These are phyloP conservation scores for Salix exigua DNA, from an alignment of 345 rosid genomes.

Conservation along the genomic window DNA sequence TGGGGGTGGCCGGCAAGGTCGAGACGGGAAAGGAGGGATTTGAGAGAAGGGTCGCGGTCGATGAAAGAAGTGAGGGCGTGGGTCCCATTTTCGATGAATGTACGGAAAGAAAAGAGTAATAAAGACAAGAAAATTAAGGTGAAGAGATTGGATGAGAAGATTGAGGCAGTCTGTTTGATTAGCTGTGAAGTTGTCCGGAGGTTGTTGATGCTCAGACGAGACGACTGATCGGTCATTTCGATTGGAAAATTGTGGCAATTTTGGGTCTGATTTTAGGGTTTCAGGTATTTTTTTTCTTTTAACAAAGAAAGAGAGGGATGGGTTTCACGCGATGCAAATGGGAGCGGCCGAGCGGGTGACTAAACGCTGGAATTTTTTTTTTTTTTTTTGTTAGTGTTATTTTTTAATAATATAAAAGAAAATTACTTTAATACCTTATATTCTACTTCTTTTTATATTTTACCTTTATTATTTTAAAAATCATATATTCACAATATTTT, in stretches of 20 bases:
- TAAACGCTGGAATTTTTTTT: background rate
- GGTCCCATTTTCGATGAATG: constrained; percentile 69
- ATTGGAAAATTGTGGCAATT: background rate
- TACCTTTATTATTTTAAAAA: no score
- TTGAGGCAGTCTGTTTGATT: constrained; percentile 42
- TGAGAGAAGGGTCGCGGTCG: constrained; percentile 82
- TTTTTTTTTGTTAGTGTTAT: background rate
- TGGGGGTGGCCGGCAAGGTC: constrained; percentile 40
- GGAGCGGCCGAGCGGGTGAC: background rate
- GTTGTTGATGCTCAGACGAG: constrained; percentile 42
- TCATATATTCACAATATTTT: no score
- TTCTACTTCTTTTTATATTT: no score
- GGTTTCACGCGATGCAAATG: background rate
- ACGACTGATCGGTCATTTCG: constrained; percentile 67
- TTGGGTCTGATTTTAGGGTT: background rate
- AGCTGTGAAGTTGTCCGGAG: constrained; percentile 64
- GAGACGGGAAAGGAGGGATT: constrained; percentile 77
- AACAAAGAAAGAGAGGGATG: background rate
- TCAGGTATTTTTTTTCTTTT: background rate
- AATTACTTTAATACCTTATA: no score
- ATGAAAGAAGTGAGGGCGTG: constrained; percentile 60
- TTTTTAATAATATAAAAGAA: no score
- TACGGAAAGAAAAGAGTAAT: constrained; percentile 76
- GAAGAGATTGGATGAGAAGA: constrained; percentile 50
- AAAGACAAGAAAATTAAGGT: constrained; percentile 67